These are phyloP conservation scores for Cyanidioschyzon merolae DNA, from an alignment of 23 red algal genomes.

Conservation along the genomic window DNA sequence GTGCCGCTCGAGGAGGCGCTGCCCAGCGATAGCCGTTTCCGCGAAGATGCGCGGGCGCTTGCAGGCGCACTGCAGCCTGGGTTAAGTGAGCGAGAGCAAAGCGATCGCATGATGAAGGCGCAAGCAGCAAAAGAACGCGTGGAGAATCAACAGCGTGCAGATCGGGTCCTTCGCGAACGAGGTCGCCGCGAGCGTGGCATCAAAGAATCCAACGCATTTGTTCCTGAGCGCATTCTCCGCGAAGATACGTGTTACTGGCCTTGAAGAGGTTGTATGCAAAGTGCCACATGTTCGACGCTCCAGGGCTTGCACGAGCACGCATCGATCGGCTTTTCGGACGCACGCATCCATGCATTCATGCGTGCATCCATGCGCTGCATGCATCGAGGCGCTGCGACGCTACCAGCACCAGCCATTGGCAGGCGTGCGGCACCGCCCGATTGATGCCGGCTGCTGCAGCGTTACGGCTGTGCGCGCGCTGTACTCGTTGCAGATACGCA, in stretches of 20 bases:
- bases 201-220: background rate
- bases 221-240: slow-evolving; percentile 13
- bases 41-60: slow-evolving; percentile 27
- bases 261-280: background rate
- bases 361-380: too few relatives aligned
- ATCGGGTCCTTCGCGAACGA: slow-evolving; percentile 6
- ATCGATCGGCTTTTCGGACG: too few relatives aligned
- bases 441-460: too few relatives aligned
- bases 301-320: too few relatives aligned
- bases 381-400: too few relatives aligned
- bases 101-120: slow-evolving; percentile 24
- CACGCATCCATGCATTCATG: too few relatives aligned
- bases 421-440: too few relatives aligned
- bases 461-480: too few relatives aligned
- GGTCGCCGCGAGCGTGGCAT: background rate
- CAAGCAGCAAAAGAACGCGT: slow-evolving; percentile 41
- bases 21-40: slow-evolving; percentile 31
- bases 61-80: slow-evolving; percentile 20
- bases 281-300: too few relatives aligned
- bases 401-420: too few relatives aligned
- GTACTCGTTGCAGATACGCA: too few relatives aligned
- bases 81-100: slow-evolving; percentile 18
- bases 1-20: slow-evolving; percentile 19
- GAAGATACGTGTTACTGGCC: slow-evolving; percentile 14
- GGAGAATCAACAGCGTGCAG: slow-evolving; percentile 37